These are phyloP conservation scores for Erysiphe pulchra DNA, from an alignment of 2,329 filamentous ascomycete genomes.

Conservation along the genomic window DNA sequence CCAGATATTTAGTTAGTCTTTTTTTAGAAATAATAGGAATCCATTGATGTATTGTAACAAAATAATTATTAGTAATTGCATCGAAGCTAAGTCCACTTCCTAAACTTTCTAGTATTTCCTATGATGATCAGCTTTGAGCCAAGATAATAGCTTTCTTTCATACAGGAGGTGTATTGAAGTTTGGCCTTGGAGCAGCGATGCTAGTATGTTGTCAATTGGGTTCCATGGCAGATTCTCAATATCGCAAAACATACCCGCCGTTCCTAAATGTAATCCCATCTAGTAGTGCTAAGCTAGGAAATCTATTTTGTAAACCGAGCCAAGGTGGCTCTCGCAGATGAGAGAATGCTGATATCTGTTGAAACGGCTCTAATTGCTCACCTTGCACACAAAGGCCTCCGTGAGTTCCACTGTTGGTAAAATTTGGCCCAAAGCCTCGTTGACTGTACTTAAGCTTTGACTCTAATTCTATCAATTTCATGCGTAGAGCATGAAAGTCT, in stretches of 20 bases:
- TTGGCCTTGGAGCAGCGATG: constrained; percentile 16
- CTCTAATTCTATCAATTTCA: constrained; percentile 17
- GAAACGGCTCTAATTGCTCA: background rate
- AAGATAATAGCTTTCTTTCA: constrained; percentile 3
- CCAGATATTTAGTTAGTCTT: constrained; percentile 16
- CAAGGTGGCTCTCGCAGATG: constrained; percentile 8
- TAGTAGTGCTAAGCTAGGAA: constrained; percentile 20
- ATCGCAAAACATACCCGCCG: constrained; percentile 7
- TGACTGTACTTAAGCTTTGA: constrained; percentile 11
- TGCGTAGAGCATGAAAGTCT: constrained; percentile 16
- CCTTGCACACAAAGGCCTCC: constrained; percentile 1
- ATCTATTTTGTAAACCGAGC: constrained; percentile 13
- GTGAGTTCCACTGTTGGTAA: constrained; percentile 8
- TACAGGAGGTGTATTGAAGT: constrained; percentile 16
- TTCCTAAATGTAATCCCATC: constrained; percentile 18
- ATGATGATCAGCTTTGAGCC: background rate
- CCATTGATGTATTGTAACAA: constrained; percentile 20
- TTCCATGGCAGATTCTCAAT: background rate
- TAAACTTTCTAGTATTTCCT: constrained; percentile 17
- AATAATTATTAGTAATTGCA: constrained; percentile 17
- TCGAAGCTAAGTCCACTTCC: constrained; percentile 16
- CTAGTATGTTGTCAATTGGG: constrained; percentile 3
- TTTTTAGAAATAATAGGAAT: constrained; percentile 23
- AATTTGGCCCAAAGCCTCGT: constrained; percentile 4
- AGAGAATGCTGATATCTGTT: constrained; percentile 3